Evolutionary conservation across 352 stramenopile genomes (phyloP), one percentile per base, ranked within the genome.

Genomic region (Pythium dissimile): DNA sequence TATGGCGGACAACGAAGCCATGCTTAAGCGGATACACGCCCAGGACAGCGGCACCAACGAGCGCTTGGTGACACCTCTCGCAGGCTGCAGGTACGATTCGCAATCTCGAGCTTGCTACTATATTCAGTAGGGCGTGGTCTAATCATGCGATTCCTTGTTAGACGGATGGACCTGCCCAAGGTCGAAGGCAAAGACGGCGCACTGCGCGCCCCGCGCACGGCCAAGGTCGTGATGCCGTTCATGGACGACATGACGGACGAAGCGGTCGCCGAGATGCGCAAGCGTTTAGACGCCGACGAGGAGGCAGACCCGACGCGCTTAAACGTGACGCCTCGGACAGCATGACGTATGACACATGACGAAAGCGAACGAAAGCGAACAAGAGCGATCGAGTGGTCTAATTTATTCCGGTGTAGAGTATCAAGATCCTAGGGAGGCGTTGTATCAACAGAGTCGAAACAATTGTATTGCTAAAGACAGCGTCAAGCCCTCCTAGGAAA

Each of bases 191-290:
- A 60, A 28, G 41, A 57, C 31, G 23, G 44, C 7, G 21, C 44
- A 15, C 5, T 64, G 45, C 54, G 52, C 20, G 35, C 37, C 23
- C 54, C 61, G 13, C 55, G 61, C 16, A 35, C 51, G 23, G 46
- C 58, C 27, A 65, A 72, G 46, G 39, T 62, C 18, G 47, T 54
- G 32, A 60, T 73, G 55, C 68, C 68, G 18, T 71, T 75, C 21
- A 5, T 58, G 41, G 64, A 75, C 18, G 67, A 71, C 10, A 62
- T 60, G 41, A 66, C 45, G 16, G 53, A 70, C 28, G 68, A 59
- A 16, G 61, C 47, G 1, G 56, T 69, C 53, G 43, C 39, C n/a
- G 61, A 42, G 28, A 60, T 69, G 23, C 61, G 49, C 12, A 64
- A 65, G 56, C 62, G 44, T 1, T 49, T 75, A 34, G 59, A 69